Percentiles rank a stretch among this genome's conserved stretches.
phyloP scores from a whole-genome alignment of 345 rosid species.

The Limnanthes douglasii region DNA sequence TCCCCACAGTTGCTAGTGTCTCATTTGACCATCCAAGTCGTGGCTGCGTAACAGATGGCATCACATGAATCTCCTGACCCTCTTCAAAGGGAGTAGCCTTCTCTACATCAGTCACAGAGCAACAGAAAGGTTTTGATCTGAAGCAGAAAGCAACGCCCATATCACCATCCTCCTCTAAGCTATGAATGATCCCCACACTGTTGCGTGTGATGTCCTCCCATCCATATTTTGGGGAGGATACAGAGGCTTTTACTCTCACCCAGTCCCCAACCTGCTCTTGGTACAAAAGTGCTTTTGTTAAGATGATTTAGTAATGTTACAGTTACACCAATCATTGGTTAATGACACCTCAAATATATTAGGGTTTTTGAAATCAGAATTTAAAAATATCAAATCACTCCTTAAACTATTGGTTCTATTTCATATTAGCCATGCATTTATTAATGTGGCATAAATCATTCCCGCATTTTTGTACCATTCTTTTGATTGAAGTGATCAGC shows the following conservation, averaged over 20 bases:
- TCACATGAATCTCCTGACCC: conserved; percentile 77
- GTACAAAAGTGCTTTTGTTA: conserved; percentile 7
- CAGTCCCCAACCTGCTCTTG: conserved; percentile 82
- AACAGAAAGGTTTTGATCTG: conserved; percentile 75
- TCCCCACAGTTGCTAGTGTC: conserved; percentile 88
- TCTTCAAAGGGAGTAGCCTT: conserved; percentile 76
- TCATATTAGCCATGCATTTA: too few relatives aligned
- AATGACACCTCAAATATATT: too few relatives aligned
- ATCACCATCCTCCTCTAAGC: conserved; percentile 94
- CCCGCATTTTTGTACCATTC: too few relatives aligned
- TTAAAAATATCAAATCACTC: too few relatives aligned
- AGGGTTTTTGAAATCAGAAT: too few relatives aligned
- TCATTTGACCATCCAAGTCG: conserved; percentile 97
- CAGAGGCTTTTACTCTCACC: conserved; percentile 91
- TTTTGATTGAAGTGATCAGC: too few relatives aligned
- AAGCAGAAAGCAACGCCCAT: conserved; percentile 91
- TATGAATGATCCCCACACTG: conserved; percentile 80
- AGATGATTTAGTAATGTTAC: conserved; percentile 4
- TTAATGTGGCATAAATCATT: too few relatives aligned
- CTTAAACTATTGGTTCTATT: too few relatives aligned
- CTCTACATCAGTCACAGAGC: conserved; percentile 92
- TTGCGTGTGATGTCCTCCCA: conserved; percentile 85
- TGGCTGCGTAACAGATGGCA: conserved; percentile 72
- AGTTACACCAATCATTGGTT: background rate
- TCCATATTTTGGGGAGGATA: conserved; percentile 91